These are phyloP conservation scores for Nakazawaea pomicola DNA, from an alignment of 805 yeast genomes.

Conservation along the genomic window DNA sequence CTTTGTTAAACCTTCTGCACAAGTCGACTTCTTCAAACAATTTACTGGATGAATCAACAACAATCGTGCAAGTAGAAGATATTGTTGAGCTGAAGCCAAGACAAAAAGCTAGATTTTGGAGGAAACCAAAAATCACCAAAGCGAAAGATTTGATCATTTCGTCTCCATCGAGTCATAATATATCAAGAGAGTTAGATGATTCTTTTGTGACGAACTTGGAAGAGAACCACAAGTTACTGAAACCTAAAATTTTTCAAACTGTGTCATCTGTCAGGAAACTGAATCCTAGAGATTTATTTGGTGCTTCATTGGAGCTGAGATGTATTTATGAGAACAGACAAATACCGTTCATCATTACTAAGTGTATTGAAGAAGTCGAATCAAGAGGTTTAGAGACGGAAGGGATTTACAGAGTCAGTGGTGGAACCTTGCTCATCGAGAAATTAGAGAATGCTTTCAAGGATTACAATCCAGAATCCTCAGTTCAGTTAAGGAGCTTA, in stretches of 20 bases:
- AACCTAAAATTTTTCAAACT: conserved; percentile 18
- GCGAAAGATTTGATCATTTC: conserved; percentile 8
- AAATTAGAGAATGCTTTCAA: conserved; percentile 29
- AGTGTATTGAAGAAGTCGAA: conserved; percentile 77
- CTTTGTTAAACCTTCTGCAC: conserved; percentile 9
- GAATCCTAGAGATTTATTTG: conserved; percentile 25
- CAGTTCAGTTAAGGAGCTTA: conserved; percentile 25
- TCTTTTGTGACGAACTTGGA: conserved; percentile 5
- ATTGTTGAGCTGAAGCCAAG: conserved; percentile 17
- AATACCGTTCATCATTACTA: conserved; percentile 67
- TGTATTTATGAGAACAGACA: conserved; percentile 53
- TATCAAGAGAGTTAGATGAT: conserved; percentile 1
- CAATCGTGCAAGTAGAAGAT: conserved; percentile 12
- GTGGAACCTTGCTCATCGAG: conserved; percentile 65
- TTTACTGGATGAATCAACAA: neutral
- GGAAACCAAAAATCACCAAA: conserved; percentile 13
- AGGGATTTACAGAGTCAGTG: conserved; percentile 90
- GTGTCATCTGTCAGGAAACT: conserved; percentile 13
- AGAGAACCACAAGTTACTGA: conserved; percentile 37
- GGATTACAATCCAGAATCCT: conserved; percentile 19
- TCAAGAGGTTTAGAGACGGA: conserved; percentile 68
- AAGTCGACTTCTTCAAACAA: conserved; percentile 1
- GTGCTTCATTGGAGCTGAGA: conserved; percentile 58
- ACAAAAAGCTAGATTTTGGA: conserved; percentile 28
- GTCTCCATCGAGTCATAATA: conserved; percentile 11